phyloP scores from a whole-genome alignment of 129 eudicot genomes.

The Silybum marianum region DNA sequence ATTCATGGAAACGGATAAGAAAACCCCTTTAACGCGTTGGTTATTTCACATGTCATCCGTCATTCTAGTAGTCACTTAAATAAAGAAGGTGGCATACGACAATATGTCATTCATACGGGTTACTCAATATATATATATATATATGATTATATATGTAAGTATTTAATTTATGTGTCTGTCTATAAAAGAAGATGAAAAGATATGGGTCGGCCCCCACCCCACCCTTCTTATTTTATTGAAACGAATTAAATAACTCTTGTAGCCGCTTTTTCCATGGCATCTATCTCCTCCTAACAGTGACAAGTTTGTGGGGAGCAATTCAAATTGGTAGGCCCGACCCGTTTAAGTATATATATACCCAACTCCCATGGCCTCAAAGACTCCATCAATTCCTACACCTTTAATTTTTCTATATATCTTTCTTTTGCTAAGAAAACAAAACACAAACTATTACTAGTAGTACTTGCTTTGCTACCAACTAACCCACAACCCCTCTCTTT shows the following conservation, averaged over 20 bases:
- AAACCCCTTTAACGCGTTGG: not conserved
- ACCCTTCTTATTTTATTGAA: not conserved
- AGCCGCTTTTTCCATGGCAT: constrained; percentile 36
- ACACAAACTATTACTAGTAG: constrained; percentile 35
- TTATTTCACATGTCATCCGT: constrained; percentile 2
- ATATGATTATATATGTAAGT: not conserved
- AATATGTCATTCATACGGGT: constrained; percentile 21
- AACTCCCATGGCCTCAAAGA: constrained; percentile 30
- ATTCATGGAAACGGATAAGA: not conserved
- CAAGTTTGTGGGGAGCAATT: constrained; percentile 20
- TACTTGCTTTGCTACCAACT: constrained; percentile 39
- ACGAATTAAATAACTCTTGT: not conserved
- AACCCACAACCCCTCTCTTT: constrained; percentile 30
- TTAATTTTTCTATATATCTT: constrained; percentile 11
- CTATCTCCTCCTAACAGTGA: constrained; percentile 19
- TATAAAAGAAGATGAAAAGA: constrained; percentile 25
- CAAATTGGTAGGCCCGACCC: constrained; percentile 33
- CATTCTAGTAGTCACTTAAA: not conserved
- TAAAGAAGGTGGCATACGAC: constrained; percentile 12
- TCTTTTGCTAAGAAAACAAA: constrained; percentile 30
- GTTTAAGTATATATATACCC: constrained; percentile 32
- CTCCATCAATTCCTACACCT: constrained; percentile 16
- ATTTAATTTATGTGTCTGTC: constrained; percentile 26
- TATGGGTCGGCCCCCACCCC: constrained; percentile 35
- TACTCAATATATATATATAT: constrained; percentile 9